These are phyloP conservation scores for Ochetophila trinervis DNA, from an alignment of 306 rosid genomes.

Conservation along the genomic window DNA sequence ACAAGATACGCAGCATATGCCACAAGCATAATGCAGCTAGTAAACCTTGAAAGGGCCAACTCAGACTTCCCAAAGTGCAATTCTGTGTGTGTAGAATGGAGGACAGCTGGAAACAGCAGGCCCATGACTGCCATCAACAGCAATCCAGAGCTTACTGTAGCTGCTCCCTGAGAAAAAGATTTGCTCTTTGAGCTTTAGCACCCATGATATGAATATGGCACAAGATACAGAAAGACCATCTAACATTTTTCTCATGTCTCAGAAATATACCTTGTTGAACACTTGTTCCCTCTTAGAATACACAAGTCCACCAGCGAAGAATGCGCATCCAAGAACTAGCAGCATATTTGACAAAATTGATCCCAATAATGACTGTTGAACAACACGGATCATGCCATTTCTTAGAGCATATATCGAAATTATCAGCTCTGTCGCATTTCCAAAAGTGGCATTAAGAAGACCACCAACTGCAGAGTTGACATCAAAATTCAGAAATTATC, in stretches of 20 bases:
- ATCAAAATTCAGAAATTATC: neutral
- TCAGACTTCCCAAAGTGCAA: constrained; percentile 50
- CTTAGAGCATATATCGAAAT: constrained; percentile 68
- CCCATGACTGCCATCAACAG: constrained; percentile 64
- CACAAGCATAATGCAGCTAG: constrained; percentile 67
- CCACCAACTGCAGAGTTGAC: constrained; percentile 64
- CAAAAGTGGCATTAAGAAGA: constrained; percentile 84
- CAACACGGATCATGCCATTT: constrained; percentile 65
- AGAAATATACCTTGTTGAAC: constrained; percentile 60
- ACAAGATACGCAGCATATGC: constrained; percentile 55
- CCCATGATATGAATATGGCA: neutral
- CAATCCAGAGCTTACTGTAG: constrained; percentile 45
- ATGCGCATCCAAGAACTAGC: constrained; percentile 84
- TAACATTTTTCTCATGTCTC: neutral
- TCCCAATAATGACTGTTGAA: constrained; percentile 77
- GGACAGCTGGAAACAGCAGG: constrained; percentile 60
- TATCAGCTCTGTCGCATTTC: constrained; percentile 88
- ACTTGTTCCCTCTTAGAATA: constrained; percentile 58
- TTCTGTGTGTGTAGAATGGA: constrained; percentile 44
- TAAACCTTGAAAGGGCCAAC: constrained; percentile 68
- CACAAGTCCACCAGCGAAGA: constrained; percentile 75
- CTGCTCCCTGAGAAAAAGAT: constrained; percentile 28
- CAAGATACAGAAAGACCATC: neutral
- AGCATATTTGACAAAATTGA: constrained; percentile 84
- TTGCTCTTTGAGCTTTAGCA: neutral